phyloP scores from a whole-genome alignment of 225 moss, liverwort and hornwort genomes.

The Pleurozium schreberi region DNA sequence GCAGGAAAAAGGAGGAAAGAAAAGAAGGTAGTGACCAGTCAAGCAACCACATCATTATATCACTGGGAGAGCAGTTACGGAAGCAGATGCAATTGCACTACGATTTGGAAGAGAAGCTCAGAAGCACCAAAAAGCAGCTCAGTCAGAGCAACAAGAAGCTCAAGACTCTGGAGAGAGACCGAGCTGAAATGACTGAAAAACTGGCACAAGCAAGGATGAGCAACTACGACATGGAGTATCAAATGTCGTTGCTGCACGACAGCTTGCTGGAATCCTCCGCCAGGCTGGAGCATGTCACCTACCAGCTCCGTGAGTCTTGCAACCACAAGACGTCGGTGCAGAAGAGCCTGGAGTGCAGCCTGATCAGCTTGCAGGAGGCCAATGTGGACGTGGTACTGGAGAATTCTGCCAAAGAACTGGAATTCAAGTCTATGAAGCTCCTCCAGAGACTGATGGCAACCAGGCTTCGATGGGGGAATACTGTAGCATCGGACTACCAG shows the following conservation, averaged over 20 bases:
- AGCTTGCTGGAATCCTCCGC: constrained; percentile 17
- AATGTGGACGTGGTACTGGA: constrained; percentile 17
- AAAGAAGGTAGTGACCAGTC: not conserved
- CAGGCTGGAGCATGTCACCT: constrained; percentile 19
- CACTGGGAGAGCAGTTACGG: constrained; percentile 10
- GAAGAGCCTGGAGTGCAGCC: constrained; percentile 16
- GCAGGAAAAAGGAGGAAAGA: constrained; percentile 6
- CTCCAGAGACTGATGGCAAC: constrained; percentile 30
- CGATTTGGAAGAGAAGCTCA: constrained; percentile 19
- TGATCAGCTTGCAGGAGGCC: constrained; percentile 12
- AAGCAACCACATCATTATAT: not conserved
- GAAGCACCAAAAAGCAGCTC: constrained; percentile 12
- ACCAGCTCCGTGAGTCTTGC: constrained; percentile 22
- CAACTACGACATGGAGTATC: constrained; percentile 23
- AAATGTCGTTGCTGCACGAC: constrained; percentile 12
- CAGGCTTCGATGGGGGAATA: constrained; percentile 16
- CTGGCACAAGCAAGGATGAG: constrained; percentile 2
- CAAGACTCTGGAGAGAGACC: constrained; percentile 11
- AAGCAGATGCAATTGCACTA: constrained; percentile 18
- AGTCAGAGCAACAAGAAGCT: constrained; percentile 21
- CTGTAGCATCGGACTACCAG: constrained; percentile 1
- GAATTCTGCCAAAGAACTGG: constrained; percentile 23
- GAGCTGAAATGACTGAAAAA: constrained; percentile 4
- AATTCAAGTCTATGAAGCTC: constrained; percentile 32
- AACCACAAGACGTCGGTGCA: constrained; percentile 9